Percentiles rank a stretch among this genome's conserved stretches.
Evolutionary conservation across 1,284 basidiomycete species (phyloP).

Genomic region (Trichosporon asahii): DNA sequence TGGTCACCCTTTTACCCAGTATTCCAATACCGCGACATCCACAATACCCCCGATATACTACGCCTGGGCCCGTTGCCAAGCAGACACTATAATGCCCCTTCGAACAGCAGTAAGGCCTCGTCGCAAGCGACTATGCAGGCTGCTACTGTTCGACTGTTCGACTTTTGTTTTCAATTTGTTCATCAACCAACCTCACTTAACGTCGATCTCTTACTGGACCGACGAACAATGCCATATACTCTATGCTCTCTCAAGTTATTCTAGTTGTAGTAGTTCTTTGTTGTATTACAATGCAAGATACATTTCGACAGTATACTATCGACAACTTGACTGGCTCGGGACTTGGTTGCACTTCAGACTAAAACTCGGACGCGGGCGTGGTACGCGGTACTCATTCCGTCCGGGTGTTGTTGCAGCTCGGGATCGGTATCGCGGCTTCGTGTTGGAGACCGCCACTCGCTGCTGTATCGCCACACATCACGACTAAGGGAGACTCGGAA

Average conservation of each 20-base stretch:
- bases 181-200: not conserved
- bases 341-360: not conserved
- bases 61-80: too few species aligned
- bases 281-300: conserved; percentile 10
- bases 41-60: not conserved
- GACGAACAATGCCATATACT: not conserved
- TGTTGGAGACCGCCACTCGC: too few species aligned
- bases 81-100: not conserved
- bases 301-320: conserved; percentile 3
- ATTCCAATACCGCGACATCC: not conserved
- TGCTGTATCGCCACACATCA: not conserved
- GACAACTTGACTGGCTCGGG: not conserved
- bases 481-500: not conserved
- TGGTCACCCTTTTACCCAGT: too few species aligned
- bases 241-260: too few species aligned
- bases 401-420: too few species aligned
- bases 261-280: not conserved
- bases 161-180: not conserved
- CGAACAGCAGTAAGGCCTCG: too few species aligned
- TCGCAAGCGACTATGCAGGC: too few species aligned
- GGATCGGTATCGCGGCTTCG: not conserved
- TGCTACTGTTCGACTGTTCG: too few species aligned
- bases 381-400: too few species aligned
- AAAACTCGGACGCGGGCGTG: too few species aligned
- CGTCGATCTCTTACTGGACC: too few species aligned